These are phyloP conservation scores for Dendrobium huoshanense DNA, from an alignment of 106 monocot species.

Conservation along the genomic window DNA sequence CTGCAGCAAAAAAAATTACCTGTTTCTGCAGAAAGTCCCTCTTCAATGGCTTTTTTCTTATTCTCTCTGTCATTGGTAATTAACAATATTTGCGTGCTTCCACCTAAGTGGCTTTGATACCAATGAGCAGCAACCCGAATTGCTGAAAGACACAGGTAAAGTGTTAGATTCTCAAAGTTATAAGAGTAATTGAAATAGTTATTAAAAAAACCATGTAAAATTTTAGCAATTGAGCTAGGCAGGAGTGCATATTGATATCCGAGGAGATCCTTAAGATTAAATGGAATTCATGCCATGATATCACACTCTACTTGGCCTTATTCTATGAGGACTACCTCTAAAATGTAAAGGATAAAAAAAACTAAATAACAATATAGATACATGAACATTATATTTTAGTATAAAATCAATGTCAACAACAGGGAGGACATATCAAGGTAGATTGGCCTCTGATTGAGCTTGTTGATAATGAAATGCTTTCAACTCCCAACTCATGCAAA, in stretches of 20 bases:
- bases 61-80: conserved; percentile 97
- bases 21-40: conserved; percentile 86
- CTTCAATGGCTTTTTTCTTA: conserved; percentile 75
- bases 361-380: too few species aligned
- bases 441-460: background rate
- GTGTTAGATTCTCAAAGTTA: conserved; percentile 2
- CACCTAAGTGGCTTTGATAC: conserved; percentile 85
- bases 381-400: too few species aligned
- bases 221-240: background rate
- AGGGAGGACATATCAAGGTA: background rate
- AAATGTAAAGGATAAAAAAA: background rate
- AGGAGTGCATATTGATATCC: background rate
- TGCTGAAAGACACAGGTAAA: conserved; percentile 36
- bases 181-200: background rate
- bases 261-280: background rate
- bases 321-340: background rate
- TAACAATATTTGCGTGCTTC: conserved; percentile 49
- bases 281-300: background rate
- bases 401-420: too few species aligned
- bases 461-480: too few species aligned
- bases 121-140: conserved; percentile 90
- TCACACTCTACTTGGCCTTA: background rate
- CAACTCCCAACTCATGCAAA: too few species aligned
- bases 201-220: background rate
- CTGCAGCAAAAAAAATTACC: conserved; percentile 22